Percentiles rank a stretch among this genome's conserved stretches.
phyloP scores from a whole-genome alignment of 2,329 filamentous ascomycete genomes.

The Purpureocillium takamizusanense region DNA sequence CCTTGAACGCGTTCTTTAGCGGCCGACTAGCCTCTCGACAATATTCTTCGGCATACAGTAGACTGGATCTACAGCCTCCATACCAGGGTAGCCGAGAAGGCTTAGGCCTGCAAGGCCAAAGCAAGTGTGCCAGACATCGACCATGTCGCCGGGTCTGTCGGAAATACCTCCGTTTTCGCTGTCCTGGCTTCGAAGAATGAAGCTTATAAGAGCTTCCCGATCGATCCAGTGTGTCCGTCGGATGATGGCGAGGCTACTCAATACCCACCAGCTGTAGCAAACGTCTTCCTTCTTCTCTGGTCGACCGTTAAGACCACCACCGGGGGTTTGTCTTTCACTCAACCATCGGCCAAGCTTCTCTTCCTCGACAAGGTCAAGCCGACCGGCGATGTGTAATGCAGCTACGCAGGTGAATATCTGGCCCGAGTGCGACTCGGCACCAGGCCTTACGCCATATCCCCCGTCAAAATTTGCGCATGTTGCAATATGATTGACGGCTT shows the following conservation, averaged over 20 bases:
- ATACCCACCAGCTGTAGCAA: constrained; percentile 98
- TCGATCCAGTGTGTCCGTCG: constrained; percentile 89
- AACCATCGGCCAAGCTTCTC: constrained; percentile 84
- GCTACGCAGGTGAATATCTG: constrained; percentile 94
- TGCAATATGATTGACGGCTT: constrained; percentile 70
- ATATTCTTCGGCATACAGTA: constrained; percentile 74
- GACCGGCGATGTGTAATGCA: constrained; percentile 72
- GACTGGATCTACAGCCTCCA: constrained; percentile 75
- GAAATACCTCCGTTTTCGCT: constrained; percentile 74
- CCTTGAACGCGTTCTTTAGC: constrained; percentile 1
- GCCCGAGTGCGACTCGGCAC: constrained; percentile 87
- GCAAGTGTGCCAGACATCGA: constrained; percentile 92
- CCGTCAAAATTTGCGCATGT: constrained; percentile 91
- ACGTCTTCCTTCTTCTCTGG: constrained; percentile 95
- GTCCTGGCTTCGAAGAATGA: constrained; percentile 88
- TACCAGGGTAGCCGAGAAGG: constrained; percentile 65
- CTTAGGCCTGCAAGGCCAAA: constrained; percentile 87
- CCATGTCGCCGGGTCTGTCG: constrained; percentile 86
- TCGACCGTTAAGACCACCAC: constrained; percentile 84
- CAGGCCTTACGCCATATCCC: constrained; percentile 81
- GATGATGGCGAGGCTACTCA: constrained; percentile 86
- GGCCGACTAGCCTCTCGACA: constrained; percentile 47
- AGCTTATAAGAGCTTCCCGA: constrained; percentile 63
- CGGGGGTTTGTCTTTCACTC: constrained; percentile 81
- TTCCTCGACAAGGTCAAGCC: constrained; percentile 72